A percentile compares a stretch with the other conserved stretches of the same genome.
Conservation (phyloP, 2,329 filamentous ascomycete genomes). For the Pestalotiopsis sp. region DNA sequence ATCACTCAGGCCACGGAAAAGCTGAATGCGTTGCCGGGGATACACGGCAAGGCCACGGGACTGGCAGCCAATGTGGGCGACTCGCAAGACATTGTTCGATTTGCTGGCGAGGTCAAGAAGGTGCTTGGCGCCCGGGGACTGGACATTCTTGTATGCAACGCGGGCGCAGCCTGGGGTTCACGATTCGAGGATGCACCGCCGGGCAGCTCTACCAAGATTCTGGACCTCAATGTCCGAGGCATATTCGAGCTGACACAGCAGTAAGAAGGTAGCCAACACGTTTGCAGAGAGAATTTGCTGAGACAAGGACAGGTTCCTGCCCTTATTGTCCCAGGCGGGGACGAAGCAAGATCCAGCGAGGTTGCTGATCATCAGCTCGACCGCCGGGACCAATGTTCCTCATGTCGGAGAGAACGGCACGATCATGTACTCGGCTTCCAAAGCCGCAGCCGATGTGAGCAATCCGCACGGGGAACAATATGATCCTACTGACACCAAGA, state of each 20-base stretch:
- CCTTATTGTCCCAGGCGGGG: slow-evolving; percentile 47
- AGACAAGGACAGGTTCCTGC: slow-evolving; percentile 15
- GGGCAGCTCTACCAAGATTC: slow-evolving; percentile 65
- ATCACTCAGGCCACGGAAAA: slow-evolving; percentile 63
- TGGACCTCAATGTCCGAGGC: slow-evolving; percentile 71
- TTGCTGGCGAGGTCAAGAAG: slow-evolving; percentile 57
- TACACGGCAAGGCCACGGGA: slow-evolving; percentile 60
- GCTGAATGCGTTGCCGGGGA: slow-evolving; percentile 63
- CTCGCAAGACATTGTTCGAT: slow-evolving; percentile 59
- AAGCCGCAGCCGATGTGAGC: slow-evolving; percentile 58
- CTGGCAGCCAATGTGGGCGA: slow-evolving; percentile 68
- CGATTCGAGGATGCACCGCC: slow-evolving; percentile 64
- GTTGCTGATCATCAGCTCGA: slow-evolving; percentile 67
- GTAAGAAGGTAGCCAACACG: slow-evolving; percentile 26
- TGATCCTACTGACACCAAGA: not conserved
- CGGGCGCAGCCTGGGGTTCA: slow-evolving; percentile 71
- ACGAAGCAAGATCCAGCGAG: slow-evolving; percentile 57
- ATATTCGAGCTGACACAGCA: slow-evolving; percentile 70
- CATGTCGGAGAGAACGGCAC: slow-evolving; percentile 61
- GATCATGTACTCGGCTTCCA: slow-evolving; percentile 68
- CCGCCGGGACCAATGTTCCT: slow-evolving; percentile 65
- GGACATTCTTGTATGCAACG: slow-evolving; percentile 72
- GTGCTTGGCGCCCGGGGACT: slow-evolving; percentile 58
- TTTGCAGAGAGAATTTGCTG: not conserved
- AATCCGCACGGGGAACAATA: not conserved